Evolutionary conservation across 805 yeast genomes (phyloP), one percentile per base, ranked within the genome.

Genomic region (Starmerella stellata): DNA sequence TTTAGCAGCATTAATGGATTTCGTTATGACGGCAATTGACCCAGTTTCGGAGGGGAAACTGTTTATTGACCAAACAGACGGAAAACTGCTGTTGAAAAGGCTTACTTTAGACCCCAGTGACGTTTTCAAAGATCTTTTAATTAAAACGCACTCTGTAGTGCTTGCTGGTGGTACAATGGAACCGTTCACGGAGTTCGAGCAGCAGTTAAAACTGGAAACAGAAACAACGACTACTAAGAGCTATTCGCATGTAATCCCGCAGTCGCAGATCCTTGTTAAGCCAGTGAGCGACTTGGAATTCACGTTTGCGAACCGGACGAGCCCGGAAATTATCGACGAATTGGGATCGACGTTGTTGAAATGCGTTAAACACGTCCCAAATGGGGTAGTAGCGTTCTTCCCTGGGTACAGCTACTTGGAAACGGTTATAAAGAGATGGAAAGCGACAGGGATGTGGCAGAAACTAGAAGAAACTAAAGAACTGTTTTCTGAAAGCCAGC

Each of bases 91-190:
- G 15, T 48, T 85, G 38, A 72, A 74, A 41, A 85, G 83, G 51
- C 67, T 81, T 64, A 60, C 82, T 5, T 60, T 85, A 5, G 93
- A 83, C 51, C 93, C 95, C 2, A 72, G 81, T 39, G 70, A 69
- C 35, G 62, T 70, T 2, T 81, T 85, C 52, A 62, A 65, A 38
- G 75, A 74, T 2, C 63, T 87, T 2, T 70, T 80, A 0, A 71
- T 72, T 2, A 68, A 71, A 13, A 65, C 82, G 0, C 65, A 65
- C 45, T 75, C 85, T 54, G 77, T 85, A 0, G 62, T 87, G 2
- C 54, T 85, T 2, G 90, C 94, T 2, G 96, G 96, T 27, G 96
- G 96, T 13, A 85, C 96, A 0, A 81, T 83, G 94, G 87, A 79
- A 52, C 95, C 95, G 0, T 63, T 74, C 25, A 52, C 63, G n/a